These are phyloP conservation scores for Chenopodium berlandieri DNA, from an alignment of 148 eudicot genomes.

Conservation along the genomic window DNA sequence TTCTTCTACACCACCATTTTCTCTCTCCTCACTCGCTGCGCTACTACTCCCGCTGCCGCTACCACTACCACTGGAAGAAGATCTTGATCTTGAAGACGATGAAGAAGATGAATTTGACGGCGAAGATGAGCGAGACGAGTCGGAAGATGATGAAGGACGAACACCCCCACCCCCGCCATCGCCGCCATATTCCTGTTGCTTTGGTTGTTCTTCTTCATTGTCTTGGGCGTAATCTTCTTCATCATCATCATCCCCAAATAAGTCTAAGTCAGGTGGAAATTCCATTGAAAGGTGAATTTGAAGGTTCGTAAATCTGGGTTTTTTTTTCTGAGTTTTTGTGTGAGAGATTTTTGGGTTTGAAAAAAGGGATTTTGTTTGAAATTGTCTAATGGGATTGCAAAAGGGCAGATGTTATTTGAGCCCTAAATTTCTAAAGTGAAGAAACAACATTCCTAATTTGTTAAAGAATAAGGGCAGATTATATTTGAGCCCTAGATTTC, in stretches of 20 bases:
- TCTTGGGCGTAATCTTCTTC: constrained; percentile 28
- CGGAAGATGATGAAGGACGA: constrained; percentile 52
- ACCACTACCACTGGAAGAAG: constrained; percentile 56
- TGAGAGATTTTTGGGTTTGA: background rate
- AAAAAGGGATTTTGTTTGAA: background rate
- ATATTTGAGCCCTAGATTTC: background rate
- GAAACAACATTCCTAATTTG: background rate
- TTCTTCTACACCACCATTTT: constrained; percentile 34
- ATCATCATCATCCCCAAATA: constrained; percentile 62
- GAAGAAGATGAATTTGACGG: constrained; percentile 61
- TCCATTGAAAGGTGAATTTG: constrained; percentile 49
- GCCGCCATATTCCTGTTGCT: constrained; percentile 12
- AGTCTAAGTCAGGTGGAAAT: constrained; percentile 56
- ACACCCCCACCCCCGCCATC: constrained; percentile 8
- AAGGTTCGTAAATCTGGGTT: constrained; percentile 1
- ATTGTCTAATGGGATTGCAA: background rate
- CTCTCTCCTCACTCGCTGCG: constrained; percentile 28
- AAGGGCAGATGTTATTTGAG: background rate
- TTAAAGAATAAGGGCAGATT: background rate
- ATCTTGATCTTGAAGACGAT: constrained; percentile 49
- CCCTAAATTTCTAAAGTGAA: background rate
- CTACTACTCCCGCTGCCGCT: constrained; percentile 34
- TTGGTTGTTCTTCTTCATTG: constrained; percentile 19
- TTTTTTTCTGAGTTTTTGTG: no score
- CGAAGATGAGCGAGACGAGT: constrained; percentile 51